Conservation (phyloP, 768 basidiomycete species). For the Rhodotorula toruloides region DNA sequence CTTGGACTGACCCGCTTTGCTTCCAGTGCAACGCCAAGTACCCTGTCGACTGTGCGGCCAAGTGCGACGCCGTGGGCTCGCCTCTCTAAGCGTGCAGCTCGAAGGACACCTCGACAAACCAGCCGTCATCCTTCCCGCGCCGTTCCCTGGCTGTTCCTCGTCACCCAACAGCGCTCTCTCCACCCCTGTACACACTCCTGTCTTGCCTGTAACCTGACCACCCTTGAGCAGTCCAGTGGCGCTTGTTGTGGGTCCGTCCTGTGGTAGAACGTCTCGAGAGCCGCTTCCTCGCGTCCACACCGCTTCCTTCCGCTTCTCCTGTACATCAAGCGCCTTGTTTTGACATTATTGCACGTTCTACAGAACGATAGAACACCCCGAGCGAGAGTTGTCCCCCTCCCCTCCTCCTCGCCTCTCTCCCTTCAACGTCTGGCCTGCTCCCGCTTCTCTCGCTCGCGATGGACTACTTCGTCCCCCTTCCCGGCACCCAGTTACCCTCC, state of each 20-base stretch:
- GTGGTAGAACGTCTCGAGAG: too few relatives aligned
- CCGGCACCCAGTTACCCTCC: not conserved
- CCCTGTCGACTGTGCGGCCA: slow-evolving; percentile 24
- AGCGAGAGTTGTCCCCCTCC: not conserved
- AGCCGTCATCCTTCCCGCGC: not conserved
- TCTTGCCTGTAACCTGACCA: too few relatives aligned
- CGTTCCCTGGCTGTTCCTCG: too few relatives aligned
- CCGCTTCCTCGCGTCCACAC: too few relatives aligned
- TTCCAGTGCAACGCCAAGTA: slow-evolving; percentile 30
- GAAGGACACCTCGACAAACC: not conserved
- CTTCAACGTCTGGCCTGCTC: not conserved
- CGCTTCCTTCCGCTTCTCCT: not conserved
- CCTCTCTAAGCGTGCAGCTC: not conserved
- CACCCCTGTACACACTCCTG: too few relatives aligned
- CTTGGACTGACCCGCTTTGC: not conserved
- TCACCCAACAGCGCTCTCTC: too few relatives aligned
- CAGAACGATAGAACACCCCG: too few relatives aligned
- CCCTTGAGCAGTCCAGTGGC: too few relatives aligned
- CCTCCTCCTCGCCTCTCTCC: not conserved
- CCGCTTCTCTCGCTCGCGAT: not conserved
- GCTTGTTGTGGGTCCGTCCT: too few relatives aligned
- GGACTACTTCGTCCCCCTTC: slow-evolving; percentile 21
- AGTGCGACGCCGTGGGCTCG: slow-evolving; percentile 3
- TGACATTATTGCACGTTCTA: too few relatives aligned
- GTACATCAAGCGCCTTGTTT: not conserved